Evolutionary conservation across 1,284 basidiomycete genomes (phyloP).

Genomic region (Veloporphyrellus conicus): DNA sequence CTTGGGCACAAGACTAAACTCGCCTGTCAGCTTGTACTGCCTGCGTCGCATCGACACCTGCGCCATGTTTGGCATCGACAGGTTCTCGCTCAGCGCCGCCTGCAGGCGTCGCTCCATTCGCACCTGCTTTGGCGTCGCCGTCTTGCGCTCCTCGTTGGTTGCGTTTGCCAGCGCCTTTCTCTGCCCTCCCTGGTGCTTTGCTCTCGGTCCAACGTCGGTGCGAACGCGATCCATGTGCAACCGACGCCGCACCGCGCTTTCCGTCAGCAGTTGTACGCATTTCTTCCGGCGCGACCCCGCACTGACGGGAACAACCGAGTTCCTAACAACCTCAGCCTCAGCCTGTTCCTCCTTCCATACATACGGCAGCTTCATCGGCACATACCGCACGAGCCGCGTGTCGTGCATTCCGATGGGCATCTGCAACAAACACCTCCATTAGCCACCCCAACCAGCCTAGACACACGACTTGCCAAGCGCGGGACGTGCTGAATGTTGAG

Average conservation of each 20-base stretch:
- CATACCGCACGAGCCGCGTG: conserved; percentile 20
- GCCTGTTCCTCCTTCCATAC: conserved; percentile 21
- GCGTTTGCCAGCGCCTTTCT: conserved; percentile 17
- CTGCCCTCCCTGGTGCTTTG: not conserved
- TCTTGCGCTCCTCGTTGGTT: conserved; percentile 10
- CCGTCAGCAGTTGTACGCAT: conserved; percentile 23
- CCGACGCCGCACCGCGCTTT: conserved; percentile 24
- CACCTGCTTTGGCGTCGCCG: conserved; percentile 10
- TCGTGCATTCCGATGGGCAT: conserved; percentile 19
- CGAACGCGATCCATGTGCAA: conserved; percentile 10
- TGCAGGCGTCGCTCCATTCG: conserved; percentile 11
- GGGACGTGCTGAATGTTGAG: conserved; percentile 15
- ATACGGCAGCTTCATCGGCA: conserved; percentile 16
- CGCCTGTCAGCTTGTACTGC: conserved; percentile 12
- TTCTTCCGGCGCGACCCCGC: conserved; percentile 7
- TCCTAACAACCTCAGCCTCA: not conserved
- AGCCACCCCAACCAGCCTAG: not conserved
- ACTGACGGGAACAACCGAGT: not conserved
- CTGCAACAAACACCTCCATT: conserved; percentile 9
- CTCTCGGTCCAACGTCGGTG: not conserved
- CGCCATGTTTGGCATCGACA: too few species aligned
- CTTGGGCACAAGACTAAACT: conserved; percentile 20
- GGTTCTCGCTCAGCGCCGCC: conserved; percentile 19
- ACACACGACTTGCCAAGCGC: conserved; percentile 18
- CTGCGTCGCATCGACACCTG: conserved; percentile 8